Conservation (phyloP, 2,329 filamentous ascomycete species). For the Saccharata proteae region DNA sequence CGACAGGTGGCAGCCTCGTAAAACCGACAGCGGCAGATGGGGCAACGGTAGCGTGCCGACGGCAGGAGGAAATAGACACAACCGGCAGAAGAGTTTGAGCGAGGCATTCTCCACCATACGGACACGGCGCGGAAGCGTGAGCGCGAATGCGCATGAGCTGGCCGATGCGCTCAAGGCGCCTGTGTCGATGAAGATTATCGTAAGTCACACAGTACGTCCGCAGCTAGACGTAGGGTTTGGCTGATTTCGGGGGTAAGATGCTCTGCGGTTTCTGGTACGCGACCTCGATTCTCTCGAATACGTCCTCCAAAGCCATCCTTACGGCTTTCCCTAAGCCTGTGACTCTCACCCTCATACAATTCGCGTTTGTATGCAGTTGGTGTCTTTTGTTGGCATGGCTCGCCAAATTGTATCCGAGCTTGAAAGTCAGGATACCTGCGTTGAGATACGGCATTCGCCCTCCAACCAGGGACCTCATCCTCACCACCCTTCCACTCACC, state of each 20-base stretch:
- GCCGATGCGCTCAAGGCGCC: constrained; percentile 84
- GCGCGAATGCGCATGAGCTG: constrained; percentile 86
- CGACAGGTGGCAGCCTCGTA: constrained; percentile 52
- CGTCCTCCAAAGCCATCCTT: constrained; percentile 92
- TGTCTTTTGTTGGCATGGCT: constrained; percentile 71
- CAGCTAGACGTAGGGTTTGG: constrained; percentile 14
- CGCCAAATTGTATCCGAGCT: constrained; percentile 55
- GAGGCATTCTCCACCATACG: constrained; percentile 80
- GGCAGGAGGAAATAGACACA: constrained; percentile 35
- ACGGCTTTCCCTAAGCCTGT: constrained; percentile 84
- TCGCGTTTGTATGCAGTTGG: constrained; percentile 80
- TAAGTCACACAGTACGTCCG: constrained; percentile 36
- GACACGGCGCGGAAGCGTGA: constrained; percentile 70
- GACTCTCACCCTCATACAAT: constrained; percentile 85
- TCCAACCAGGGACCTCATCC: constrained; percentile 70
- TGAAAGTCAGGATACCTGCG: constrained; percentile 63
- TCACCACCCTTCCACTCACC: constrained; percentile 80
- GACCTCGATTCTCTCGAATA: constrained; percentile 91
- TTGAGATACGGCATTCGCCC: constrained; percentile 72
- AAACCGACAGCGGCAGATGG: constrained; percentile 37
- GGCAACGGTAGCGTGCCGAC: constrained; percentile 19
- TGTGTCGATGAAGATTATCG: constrained; percentile 76
- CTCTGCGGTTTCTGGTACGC: constrained; percentile 89
- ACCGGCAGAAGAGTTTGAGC: constrained; percentile 72
- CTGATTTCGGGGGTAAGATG: constrained; percentile 16